These are phyloP conservation scores for Beauveria sp. DNA, from an alignment of 2,329 filamentous ascomycete species.

Conservation along the genomic window DNA sequence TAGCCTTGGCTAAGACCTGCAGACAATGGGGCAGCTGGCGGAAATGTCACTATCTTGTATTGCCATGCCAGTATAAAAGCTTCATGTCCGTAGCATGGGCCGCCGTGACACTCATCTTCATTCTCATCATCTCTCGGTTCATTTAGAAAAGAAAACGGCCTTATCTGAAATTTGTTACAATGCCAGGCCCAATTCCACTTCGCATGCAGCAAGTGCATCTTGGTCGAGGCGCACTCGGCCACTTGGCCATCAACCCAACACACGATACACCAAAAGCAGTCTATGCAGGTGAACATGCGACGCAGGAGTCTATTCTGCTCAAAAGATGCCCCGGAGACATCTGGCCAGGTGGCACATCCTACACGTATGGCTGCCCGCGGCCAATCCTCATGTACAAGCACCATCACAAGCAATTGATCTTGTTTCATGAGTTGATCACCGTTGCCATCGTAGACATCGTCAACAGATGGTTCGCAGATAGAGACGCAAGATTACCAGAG, in stretches of 20 bases:
- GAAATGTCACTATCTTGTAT: too few species aligned
- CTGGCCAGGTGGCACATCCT: not conserved
- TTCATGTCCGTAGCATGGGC: too few species aligned
- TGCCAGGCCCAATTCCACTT: not conserved
- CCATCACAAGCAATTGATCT: not conserved
- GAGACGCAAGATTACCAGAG: not conserved
- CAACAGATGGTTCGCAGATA: not conserved
- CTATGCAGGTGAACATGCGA: not conserved
- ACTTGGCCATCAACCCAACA: not conserved
- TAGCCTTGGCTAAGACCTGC: too few species aligned
- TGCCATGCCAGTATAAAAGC: too few species aligned
- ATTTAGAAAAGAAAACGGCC: too few species aligned
- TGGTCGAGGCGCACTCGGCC: not conserved
- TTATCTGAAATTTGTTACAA: not conserved
- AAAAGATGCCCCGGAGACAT: not conserved
- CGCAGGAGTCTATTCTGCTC: not conserved
- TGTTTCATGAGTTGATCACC: not conserved
- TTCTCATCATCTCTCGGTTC: too few species aligned
- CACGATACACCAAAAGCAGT: not conserved
- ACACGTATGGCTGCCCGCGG: not conserved
- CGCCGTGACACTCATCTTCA: not conserved
- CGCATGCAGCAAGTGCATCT: slow-evolving; percentile 3
- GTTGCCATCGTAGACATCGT: not conserved
- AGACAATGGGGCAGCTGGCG: too few species aligned
- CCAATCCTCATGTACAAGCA: not conserved